Evolutionary conservation across 768 basidiomycete species (phyloP), one percentile per base, ranked within the genome.

Genomic region (Melanogaster broomeanus): DNA sequence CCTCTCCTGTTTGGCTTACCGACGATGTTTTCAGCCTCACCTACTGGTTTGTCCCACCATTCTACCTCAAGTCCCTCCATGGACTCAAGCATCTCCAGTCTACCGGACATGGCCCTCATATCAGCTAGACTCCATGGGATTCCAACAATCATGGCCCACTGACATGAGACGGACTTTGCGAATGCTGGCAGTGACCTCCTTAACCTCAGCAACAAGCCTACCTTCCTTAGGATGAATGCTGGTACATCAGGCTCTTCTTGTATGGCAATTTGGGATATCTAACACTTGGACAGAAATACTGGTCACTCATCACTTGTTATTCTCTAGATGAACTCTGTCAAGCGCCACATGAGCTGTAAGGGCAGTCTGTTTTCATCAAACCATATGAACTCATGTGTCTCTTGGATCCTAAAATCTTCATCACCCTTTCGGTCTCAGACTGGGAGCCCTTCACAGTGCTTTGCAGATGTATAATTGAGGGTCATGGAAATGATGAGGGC

Each of bases 111-210:
- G 75, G 74, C 7, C 70, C 74, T 3, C 76, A 76, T 48, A 80
- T 81, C 64, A 73, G 71, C 38, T 80, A 82, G 62, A 76, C 74
- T 82, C 5, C 72, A 72, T 19, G 81, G 80, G 3, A 71, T 71
- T 22, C 63, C 66, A 2, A 78, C 77, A 11, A 75, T 80, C 39
- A 71, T 80, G 43, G 79, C 79, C 3, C 81, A 77, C 52, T 70
- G 72, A 48, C 67, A 67, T 18, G 62, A 61, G 43, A 8, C 51
- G 13, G 66, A 68, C 48, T 68, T 64, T 35, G 62, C 44, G 33
- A 59, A 54, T 25, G 51, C 55, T 8, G 61, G 64, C 6, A 57
- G 57, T 21, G 33, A 42, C 3, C 56, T 68, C 35, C 52, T 64
- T 7, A 58, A 66, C 16, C 52, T 53, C 19, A 66, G 60, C 43